Conservation (phyloP, 495 filamentous ascomycete species). For the Friedmanniomyces endolithicus region DNA sequence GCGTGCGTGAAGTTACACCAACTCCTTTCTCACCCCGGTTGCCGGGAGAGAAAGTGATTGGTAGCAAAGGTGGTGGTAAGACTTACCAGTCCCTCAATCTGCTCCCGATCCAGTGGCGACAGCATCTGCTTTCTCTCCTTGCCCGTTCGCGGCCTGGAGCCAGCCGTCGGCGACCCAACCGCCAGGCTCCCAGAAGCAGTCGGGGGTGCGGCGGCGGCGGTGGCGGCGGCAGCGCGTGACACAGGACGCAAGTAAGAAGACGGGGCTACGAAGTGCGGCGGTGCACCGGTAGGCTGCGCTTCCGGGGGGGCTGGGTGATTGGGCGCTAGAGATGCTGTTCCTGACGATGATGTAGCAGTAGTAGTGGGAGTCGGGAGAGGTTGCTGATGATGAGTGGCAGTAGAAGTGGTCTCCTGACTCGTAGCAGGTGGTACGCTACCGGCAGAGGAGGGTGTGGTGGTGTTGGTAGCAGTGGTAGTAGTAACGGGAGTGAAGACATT, state of each 20-base stretch:
- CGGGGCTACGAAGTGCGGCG: constrained; percentile 54
- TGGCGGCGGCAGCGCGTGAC: neutral
- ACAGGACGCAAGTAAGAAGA: constrained; percentile 68
- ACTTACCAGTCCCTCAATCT: constrained; percentile 84
- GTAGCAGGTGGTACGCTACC: neutral
- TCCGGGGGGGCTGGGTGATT: neutral
- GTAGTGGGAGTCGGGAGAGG: neutral
- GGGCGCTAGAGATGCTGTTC: too few species aligned
- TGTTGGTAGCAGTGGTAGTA: neutral
- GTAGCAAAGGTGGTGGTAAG: too few species aligned
- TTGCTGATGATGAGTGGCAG: neutral
- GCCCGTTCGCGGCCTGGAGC: neutral
- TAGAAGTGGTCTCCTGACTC: neutral
- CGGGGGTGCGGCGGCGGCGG: too few species aligned
- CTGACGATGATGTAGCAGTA: neutral
- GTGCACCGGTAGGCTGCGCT: neutral
- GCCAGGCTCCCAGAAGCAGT: neutral
- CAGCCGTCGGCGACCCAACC: neutral
- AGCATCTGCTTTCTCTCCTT: constrained; percentile 30
- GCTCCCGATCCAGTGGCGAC: constrained; percentile 74
- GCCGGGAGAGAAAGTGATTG: neutral
- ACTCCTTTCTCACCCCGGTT: neutral
- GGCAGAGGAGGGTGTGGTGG: neutral
- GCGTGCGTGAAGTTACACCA: neutral
- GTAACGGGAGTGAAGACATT: neutral